A percentile compares a stretch with the other conserved stretches of the same genome.
phyloP scores from a whole-genome alignment of 805 yeast species.

The Candida alai region DNA sequence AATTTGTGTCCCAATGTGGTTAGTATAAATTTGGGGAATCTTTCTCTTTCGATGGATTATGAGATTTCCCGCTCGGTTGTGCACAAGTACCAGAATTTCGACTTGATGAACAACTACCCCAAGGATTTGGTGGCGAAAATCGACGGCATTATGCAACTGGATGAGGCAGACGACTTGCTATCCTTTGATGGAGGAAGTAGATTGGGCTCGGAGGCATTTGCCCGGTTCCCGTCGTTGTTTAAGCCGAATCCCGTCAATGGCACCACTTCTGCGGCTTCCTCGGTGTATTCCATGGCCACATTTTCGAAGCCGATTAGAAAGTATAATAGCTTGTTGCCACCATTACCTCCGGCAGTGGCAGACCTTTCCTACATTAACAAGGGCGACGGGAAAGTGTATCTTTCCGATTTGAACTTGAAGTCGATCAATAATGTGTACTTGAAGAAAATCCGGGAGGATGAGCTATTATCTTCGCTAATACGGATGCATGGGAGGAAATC shows the following conservation, averaged over 20 bases:
- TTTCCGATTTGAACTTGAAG: constrained; percentile 40
- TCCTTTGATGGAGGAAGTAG: neutral
- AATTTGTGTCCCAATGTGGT: constrained; percentile 62
- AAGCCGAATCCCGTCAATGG: constrained; percentile 8
- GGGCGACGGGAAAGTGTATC: constrained; percentile 31
- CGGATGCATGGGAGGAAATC: constrained; percentile 21
- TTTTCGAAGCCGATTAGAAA: constrained; percentile 27
- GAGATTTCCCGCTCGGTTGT: constrained; percentile 38
- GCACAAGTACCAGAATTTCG: constrained; percentile 35
- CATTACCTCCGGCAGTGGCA: constrained; percentile 25
- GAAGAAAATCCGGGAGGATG: constrained; percentile 27
- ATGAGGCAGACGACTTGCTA: constrained; percentile 6
- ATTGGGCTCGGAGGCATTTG: neutral
- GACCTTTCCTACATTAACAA: constrained; percentile 27
- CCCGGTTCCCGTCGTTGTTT: constrained; percentile 4
- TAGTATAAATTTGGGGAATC: constrained; percentile 52
- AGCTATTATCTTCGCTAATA: constrained; percentile 25
- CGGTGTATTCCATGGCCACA: constrained; percentile 22
- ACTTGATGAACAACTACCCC: constrained; percentile 35
- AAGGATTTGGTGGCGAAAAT: constrained; percentile 23
- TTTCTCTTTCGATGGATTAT: constrained; percentile 68
- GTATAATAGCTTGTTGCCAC: constrained; percentile 38
- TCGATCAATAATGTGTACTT: constrained; percentile 32
- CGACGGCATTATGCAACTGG: constrained; percentile 18
- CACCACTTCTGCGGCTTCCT: constrained; percentile 18